Evolutionary conservation across 1,139 yeast genomes (phyloP).

Genomic region (Neolecta irregularis): DNA sequence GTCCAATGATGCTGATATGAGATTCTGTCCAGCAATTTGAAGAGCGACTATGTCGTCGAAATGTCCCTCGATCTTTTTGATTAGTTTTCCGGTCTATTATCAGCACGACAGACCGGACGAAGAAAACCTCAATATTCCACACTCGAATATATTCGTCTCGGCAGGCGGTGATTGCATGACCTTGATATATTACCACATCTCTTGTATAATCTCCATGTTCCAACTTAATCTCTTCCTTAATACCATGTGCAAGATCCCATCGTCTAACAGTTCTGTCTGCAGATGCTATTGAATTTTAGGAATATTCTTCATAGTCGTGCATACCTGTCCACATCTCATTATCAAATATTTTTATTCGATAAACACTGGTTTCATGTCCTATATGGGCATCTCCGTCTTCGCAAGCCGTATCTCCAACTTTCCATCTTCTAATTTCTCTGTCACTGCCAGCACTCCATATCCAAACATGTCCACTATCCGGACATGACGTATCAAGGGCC

Average conservation of each 20-base stretch:
- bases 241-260: not conserved
- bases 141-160: conserved; percentile 11
- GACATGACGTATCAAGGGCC: conserved; percentile 2
- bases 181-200: conserved; percentile 4
- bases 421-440: conserved; percentile 7
- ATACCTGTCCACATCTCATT: too few species aligned
- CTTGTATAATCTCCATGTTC: conserved; percentile 11
- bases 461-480: too few species aligned
- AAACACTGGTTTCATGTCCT: conserved; percentile 9
- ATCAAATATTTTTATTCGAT: too few species aligned
- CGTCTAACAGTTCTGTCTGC: conserved; percentile 8
- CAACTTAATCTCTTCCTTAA: conserved; percentile 6
- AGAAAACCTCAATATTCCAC: conserved; percentile 9
- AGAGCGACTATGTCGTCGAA: conserved; percentile 8
- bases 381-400: conserved; percentile 5
- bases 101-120: too few species aligned
- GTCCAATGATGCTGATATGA: conserved; percentile 6
- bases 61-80: conserved; percentile 7
- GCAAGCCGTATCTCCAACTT: conserved; percentile 3
- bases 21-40: conserved; percentile 1
- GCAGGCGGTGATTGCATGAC: conserved; percentile 9
- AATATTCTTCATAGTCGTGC: conserved; percentile 5
- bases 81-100: conserved; percentile 7
- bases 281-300: conserved; percentile 8
- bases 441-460: conserved; percentile 8